A percentile compares a stretch with the other conserved stretches of the same genome.
Evolutionary conservation across 441 rosid genomes (phyloP).

Genomic region (Codiaeum variegatum): DNA sequence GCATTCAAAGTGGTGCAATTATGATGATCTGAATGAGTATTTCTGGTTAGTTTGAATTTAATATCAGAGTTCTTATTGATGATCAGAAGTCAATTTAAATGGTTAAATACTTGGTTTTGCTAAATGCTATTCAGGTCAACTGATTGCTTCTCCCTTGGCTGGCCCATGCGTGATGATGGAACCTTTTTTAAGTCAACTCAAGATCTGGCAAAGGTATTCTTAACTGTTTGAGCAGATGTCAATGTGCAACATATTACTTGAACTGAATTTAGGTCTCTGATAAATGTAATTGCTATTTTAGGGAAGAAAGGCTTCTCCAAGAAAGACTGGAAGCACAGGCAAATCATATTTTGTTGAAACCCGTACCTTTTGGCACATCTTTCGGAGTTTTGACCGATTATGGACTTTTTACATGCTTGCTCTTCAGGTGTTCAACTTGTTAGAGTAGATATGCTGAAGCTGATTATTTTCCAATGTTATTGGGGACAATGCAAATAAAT

Average conservation of each 20-base stretch:
- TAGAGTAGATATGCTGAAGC: conserved; percentile 1
- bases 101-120: neutral
- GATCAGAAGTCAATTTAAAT: neutral
- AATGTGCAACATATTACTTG: conserved; percentile 4
- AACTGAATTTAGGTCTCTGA: conserved; percentile 18
- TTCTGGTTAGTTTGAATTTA: conserved; percentile 69
- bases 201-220: conserved; percentile 42
- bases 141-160: conserved; percentile 97
- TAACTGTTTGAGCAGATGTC: conserved; percentile 20
- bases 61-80: conserved; percentile 18
- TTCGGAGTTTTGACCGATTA: conserved; percentile 87
- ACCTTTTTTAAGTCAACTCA: conserved; percentile 83
- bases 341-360: conserved; percentile 91
- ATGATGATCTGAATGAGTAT: conserved; percentile 96
- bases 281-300: conserved; percentile 29
- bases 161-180: conserved; percentile 99
- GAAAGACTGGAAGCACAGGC: conserved; percentile 64
- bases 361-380: conserved; percentile 94
- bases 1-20: conserved; percentile 92
- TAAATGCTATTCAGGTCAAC: conserved; percentile 56
- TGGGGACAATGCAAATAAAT: neutral
- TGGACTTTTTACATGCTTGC: conserved; percentile 94
- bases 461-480: neutral
- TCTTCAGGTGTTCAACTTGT: conserved; percentile 64
- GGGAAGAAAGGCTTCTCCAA: conserved; percentile 55